Base-by-base conservation (phyloP, 23 red algal genomes). In the Agarophyton chilense region DNA sequence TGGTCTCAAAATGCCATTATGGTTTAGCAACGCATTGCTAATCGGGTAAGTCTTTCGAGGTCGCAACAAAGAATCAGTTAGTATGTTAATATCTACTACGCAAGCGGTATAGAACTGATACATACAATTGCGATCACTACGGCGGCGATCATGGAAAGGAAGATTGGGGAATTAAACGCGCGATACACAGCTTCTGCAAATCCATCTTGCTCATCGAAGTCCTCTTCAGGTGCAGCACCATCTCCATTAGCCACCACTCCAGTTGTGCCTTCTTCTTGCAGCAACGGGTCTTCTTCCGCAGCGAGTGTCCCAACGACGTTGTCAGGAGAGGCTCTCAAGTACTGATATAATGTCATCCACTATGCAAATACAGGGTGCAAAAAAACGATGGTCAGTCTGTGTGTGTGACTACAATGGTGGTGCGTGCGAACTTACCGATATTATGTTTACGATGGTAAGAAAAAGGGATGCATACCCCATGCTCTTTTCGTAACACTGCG, bases 391-490 rank as follows among this genome's bases (percentile, higher is more conserved):
- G 47, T 38, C 21, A 18, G 24, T 35, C 35, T 3, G 29, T 16
- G 28, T 16, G 16, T 14, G 35, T 65, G 26, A 31, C n/a, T 7
- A 24, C 32, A 47, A 24, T 47, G 41, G 21, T 24, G 41, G 47
- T 47, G 10, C 17, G 18, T 65, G 60, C 17, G 29, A 33, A 86
- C 82, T 13, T 86, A 86, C 82, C 18, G 82, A 41, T n/a, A 86
- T 67, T 18, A 86, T 72, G 25, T 86, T 74, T 13, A 86, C 34
- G 42, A 86, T 45, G 9, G 82, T 74, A 60, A 86, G 29, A 47
- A 71, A 86, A 5, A 86, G 33, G 32, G 60, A 71, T 7, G 82
- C 82, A 12, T 86, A 86, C 21, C 65, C 82, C 82, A 86, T 86
- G 62, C 58, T 67, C 41, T 53, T 70, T 11, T 63, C 65, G 26